A percentile compares a stretch with the other conserved stretches of the same genome.
Evolutionary conservation across 2,329 filamentous ascomycete species (phyloP).

Genomic region (Fusarium haematococcum): DNA sequence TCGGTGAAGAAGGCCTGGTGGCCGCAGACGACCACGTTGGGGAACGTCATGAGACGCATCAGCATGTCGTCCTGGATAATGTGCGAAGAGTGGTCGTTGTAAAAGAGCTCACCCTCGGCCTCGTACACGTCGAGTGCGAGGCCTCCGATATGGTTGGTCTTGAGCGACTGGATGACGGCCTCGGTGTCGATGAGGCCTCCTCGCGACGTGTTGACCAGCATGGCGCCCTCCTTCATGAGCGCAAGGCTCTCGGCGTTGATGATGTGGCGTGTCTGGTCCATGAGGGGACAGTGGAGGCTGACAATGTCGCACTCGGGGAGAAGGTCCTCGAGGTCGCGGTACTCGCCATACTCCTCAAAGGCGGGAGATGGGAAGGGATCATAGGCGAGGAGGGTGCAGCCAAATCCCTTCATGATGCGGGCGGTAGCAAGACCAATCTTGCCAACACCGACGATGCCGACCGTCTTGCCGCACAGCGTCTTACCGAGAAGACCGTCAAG

Average conservation of each 20-base stretch:
- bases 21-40: slow-evolving; percentile 74
- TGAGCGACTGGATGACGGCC: slow-evolving; percentile 70
- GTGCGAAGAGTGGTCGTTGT: slow-evolving; percentile 72
- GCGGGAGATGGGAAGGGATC: slow-evolving; percentile 66
- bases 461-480: slow-evolving; percentile 73
- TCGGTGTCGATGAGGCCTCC: slow-evolving; percentile 72
- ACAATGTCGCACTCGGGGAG: slow-evolving; percentile 70
- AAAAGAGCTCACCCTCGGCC: slow-evolving; percentile 72
- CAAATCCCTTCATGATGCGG: slow-evolving; percentile 73
- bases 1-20: slow-evolving; percentile 78
- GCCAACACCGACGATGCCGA: slow-evolving; percentile 74
- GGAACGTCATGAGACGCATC: slow-evolving; percentile 75
- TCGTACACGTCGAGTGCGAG: slow-evolving; percentile 78
- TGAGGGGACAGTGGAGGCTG: slow-evolving; percentile 75
- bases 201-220: slow-evolving; percentile 76
- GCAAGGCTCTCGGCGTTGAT: slow-evolving; percentile 66
- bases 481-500: slow-evolving; percentile 72
- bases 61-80: slow-evolving; percentile 76
- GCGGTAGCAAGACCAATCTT: slow-evolving; percentile 73
- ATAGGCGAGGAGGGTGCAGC: slow-evolving; percentile 70
- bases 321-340: slow-evolving; percentile 65
- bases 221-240: slow-evolving; percentile 68
- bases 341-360: slow-evolving; percentile 63
- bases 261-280: slow-evolving; percentile 68
- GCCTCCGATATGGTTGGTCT: slow-evolving; percentile 69